Evolutionary conservation across 2,329 filamentous ascomycete genomes (phyloP), one percentile per base, ranked within the genome.

Genomic region (Lachnellula arida): DNA sequence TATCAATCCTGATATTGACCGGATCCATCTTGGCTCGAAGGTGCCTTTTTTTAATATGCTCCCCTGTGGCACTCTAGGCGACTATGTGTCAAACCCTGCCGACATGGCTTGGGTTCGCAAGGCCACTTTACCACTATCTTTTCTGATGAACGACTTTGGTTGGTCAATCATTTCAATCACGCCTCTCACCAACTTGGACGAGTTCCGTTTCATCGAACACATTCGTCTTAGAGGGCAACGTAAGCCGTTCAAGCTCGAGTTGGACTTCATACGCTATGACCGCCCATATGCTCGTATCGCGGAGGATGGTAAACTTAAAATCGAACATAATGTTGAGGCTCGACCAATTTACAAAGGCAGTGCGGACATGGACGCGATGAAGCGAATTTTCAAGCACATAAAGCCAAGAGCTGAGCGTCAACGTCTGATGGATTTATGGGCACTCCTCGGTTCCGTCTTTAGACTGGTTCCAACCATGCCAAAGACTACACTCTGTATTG

Each of bases 281-380:
- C 28, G 28, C 28, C 9, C 28, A 4, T 32, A 4, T 12, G 9
- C 9, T 19, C 28, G 28, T 11, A 11, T 32, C 25, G 7, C 3
- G 4, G 28, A 32, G 9, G 28, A 23, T 14, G 42, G 19, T 6
- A 25, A 22, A 2, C 8, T 11, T 7, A 14, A 3, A 2, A 2
- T 22, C 19, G 19, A 19, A 22, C 12, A 12, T 17, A 11, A 44
- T 11, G 19, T 44, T 19, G 19, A 2, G n/a, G 42, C 42, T n/a
- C 15, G 5, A 23, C 42, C 42, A 8, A 2, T 44, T 5, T 44
- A 44, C 8, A 11, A 44, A 14, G 42, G 42, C 4, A 12, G 19
- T 12, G 7, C 11, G 3, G 42, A 23, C 12, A 44, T 44, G 17
- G 42, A 17, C 5, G 42, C 60, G 58, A 59, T 58, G 17, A 48